Percentiles rank a stretch among this genome's conserved stretches.
phyloP scores from a whole-genome alignment of 2,329 filamentous ascomycete genomes.

The Aspergillus alliaceus region DNA sequence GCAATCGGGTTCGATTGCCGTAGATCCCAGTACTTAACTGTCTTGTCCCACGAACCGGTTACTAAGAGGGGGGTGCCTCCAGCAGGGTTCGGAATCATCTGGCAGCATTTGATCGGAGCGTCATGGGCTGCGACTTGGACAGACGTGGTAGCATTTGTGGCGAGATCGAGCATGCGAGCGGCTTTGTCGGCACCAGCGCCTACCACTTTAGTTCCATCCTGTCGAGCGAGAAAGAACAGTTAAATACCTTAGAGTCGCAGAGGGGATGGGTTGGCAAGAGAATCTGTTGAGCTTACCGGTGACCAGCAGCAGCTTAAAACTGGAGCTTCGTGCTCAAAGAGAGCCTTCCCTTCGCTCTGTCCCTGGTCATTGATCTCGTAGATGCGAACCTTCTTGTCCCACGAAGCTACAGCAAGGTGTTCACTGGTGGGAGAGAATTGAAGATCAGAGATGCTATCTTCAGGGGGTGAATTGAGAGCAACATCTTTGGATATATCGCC shows the following conservation, averaged over 20 bases:
- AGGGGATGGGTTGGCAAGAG: too few relatives aligned
- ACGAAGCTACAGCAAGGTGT: slow-evolving; percentile 85
- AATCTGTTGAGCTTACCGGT: slow-evolving; percentile 60
- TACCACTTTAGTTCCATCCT: slow-evolving; percentile 89
- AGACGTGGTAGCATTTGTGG: slow-evolving; percentile 51
- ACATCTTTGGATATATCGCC: slow-evolving; percentile 92
- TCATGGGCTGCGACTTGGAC: slow-evolving; percentile 82
- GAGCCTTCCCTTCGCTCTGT: slow-evolving; percentile 78
- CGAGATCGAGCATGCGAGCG: slow-evolving; percentile 82
- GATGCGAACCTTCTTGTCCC: slow-evolving; percentile 97
- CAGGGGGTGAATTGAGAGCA: slow-evolving; percentile 72
- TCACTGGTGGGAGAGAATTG: slow-evolving; percentile 76
- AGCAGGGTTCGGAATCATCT: slow-evolving; percentile 68
- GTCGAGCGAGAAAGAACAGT: slow-evolving; percentile 10
- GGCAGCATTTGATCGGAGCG: slow-evolving; percentile 73
- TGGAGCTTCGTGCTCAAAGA: slow-evolving; percentile 82
- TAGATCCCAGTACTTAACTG: slow-evolving; percentile 59
- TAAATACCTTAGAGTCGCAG: too few relatives aligned
- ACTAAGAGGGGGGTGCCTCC: slow-evolving; percentile 72
- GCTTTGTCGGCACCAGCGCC: slow-evolving; percentile 90
- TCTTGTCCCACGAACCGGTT: slow-evolving; percentile 70
- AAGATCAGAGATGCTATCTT: slow-evolving; percentile 87
- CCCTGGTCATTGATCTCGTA: slow-evolving; percentile 83
- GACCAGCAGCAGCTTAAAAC: slow-evolving; percentile 86
- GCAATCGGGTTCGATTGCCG: slow-evolving; percentile 49